A percentile compares a stretch with the other conserved stretches of the same genome.
Conservation (phyloP, 306 rosid genomes). For the Malus asiatica region DNA sequence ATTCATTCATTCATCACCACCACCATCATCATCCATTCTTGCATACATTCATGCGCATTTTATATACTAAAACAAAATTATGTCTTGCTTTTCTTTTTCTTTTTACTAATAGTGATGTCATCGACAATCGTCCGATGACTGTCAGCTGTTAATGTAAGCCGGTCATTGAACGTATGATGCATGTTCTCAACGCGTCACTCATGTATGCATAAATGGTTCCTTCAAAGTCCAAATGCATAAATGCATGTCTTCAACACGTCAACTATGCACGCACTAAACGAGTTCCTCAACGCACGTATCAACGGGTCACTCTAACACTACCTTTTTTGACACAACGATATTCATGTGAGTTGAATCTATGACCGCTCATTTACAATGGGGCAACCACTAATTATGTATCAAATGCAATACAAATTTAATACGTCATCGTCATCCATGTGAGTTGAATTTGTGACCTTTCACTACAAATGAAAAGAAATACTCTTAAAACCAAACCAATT, state of each 20-base stretch:
- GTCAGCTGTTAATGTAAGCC: neutral
- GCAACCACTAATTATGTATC: too few relatives aligned
- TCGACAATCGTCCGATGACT: too few relatives aligned
- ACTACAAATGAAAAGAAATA: too few relatives aligned
- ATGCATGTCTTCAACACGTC: neutral
- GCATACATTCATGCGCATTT: conserved; percentile 10
- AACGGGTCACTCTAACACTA: neutral
- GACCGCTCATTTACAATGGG: too few relatives aligned
- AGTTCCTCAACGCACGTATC: neutral
- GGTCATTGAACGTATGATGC: neutral
- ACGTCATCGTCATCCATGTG: neutral
- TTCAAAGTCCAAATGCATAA: neutral
- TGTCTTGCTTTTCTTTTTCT: neutral
- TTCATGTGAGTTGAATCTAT: too few relatives aligned
- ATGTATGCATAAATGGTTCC: neutral
- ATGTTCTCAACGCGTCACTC: neutral
- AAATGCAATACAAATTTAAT: too few relatives aligned
- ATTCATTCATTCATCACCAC: conserved; percentile 3
- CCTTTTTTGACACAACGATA: too few relatives aligned
- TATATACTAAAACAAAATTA: neutral
- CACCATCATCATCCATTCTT: conserved; percentile 20
- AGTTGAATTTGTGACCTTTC: neutral
- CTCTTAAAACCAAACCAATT: too few relatives aligned
- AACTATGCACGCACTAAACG: neutral
- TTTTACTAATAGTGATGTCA: neutral